phyloP scores from a whole-genome alignment of 208 protist species.

The Trypanosoma brucei region DNA sequence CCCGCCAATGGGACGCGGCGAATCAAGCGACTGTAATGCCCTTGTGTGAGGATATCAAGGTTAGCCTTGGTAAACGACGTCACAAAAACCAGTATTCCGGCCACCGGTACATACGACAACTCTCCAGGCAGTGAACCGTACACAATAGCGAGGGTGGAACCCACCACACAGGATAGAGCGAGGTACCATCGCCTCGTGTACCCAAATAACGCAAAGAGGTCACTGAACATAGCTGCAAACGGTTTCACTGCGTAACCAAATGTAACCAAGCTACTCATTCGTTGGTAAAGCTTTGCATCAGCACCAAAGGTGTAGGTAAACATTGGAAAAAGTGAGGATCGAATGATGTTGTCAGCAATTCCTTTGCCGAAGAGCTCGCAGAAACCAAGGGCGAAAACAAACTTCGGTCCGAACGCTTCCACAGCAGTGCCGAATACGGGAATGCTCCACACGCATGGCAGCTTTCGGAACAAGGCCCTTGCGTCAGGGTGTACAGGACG shows the following conservation, averaged over 20 bases:
- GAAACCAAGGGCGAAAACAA: slow-evolving; percentile 32
- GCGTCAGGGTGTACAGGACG: slow-evolving; percentile 34
- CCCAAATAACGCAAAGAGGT: slow-evolving; percentile 53
- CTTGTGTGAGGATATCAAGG: slow-evolving; percentile 74
- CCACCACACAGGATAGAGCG: slow-evolving; percentile 38
- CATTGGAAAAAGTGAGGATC: slow-evolving; percentile 33
- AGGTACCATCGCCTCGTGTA: slow-evolving; percentile 80
- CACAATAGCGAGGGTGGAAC: slow-evolving; percentile 30
- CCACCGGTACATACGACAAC: slow-evolving; percentile 28
- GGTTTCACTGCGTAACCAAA: slow-evolving; percentile 71
- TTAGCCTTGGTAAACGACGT: slow-evolving; percentile 49
- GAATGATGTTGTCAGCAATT: slow-evolving; percentile 45
- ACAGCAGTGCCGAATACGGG: slow-evolving; percentile 41
- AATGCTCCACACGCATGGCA: slow-evolving; percentile 26
- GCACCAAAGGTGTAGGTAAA: slow-evolving; percentile 38
- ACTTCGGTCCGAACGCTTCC: slow-evolving; percentile 36
- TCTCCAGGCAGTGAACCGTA: slow-evolving; percentile 47
- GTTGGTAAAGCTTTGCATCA: slow-evolving; percentile 38
- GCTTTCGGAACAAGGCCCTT: slow-evolving; percentile 21
- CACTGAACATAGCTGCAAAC: slow-evolving; percentile 52
- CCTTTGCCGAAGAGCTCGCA: slow-evolving; percentile 54
- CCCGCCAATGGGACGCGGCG: slow-evolving; percentile 37
- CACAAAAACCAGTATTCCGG: slow-evolving; percentile 45
- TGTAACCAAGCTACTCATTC: slow-evolving; percentile 27
- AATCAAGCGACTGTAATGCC: slow-evolving; percentile 73